Base-by-base conservation (phyloP, 768 basidiomycete species). In the Tephrocybe sp. region DNA sequence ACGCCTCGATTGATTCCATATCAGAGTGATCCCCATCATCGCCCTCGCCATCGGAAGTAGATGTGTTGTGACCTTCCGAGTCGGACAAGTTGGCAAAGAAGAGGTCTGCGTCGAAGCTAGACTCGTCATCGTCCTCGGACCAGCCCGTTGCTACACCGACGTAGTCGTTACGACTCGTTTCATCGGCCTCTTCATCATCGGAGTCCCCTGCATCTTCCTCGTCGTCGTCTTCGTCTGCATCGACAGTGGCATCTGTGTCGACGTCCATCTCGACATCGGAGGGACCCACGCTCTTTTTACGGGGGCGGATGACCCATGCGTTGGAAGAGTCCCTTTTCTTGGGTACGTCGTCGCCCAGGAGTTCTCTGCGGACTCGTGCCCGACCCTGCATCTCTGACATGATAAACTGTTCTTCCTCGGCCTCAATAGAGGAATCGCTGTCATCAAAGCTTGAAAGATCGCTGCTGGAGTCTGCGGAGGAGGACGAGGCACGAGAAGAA, bases 11-110 rank as follows among this genome's bases (percentile, higher is more conserved):
- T 9, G 64, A 67, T 37, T 76, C 72, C 36, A 69, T 55, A 45
- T 75, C 76, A 23, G 72, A 73, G 33, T 69, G 71, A 54, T 79
- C 76, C 49, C 69, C 70, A 25, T 73, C 72, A 24, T 79, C 80
- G 42, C 71, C 73, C 22, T 64, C 57, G 36, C 55, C 59, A 19
- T 52, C 55, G n/a, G 62, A 60, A 8, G 61, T 57, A 24, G 59
- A 60, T n/a, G 60, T 62, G 40, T 52, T 45, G 29, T 61, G 63
- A 45, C 70, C 76, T 18, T 75, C 77, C 1, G 76, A 65, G 58
- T 80, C 87, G 30, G 82, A 81, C 34, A 91, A 78, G 60, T 89
- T 86, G 47, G 84, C 81, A 59, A 92, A 91, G 69, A 92, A 91
- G 0, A 91, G 64, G 53, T 91, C 88, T 9, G 90, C 90, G 57